Evolutionary conservation across 371 early-diverging fungal genomes (phyloP).

Genomic region (Rhizopus arrhizus): DNA sequence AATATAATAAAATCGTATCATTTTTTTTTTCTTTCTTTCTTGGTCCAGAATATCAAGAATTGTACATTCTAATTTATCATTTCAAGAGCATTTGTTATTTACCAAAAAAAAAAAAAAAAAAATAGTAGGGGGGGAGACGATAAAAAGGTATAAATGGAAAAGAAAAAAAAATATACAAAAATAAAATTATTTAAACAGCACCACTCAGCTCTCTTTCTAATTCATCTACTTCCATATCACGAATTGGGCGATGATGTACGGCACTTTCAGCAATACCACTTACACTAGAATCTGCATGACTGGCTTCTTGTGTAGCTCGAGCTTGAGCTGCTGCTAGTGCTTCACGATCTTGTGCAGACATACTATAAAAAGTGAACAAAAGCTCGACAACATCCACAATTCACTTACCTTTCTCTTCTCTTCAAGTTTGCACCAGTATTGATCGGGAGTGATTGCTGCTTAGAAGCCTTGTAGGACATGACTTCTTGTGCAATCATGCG

Average conservation of each 20-base stretch:
- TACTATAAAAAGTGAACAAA: slow-evolving; percentile 21
- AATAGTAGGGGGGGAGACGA: background rate
- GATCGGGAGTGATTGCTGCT: slow-evolving; percentile 30
- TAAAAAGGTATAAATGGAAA: background rate
- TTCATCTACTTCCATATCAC: slow-evolving; percentile 62
- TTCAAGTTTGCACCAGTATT: slow-evolving; percentile 40
- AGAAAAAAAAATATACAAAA: background rate
- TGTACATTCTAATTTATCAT: too few relatives aligned
- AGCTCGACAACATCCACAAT: background rate
- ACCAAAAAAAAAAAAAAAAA: slow-evolving; percentile 3
- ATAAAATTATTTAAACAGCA: slow-evolving; percentile 23
- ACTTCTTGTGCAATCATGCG: slow-evolving; percentile 92
- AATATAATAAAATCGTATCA: too few relatives aligned
- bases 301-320: slow-evolving; percentile 22
- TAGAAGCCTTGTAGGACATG: slow-evolving; percentile 61
- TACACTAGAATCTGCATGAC: slow-evolving; percentile 10
- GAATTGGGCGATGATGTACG: slow-evolving; percentile 27
- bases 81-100: too few relatives aligned
- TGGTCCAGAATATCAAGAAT: too few relatives aligned
- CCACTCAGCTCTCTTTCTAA: slow-evolving; percentile 66
- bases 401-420: slow-evolving; percentile 48
- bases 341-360: slow-evolving; percentile 55
- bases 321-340: slow-evolving; percentile 49
- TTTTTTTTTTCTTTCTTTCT: too few relatives aligned
- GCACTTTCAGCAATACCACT: slow-evolving; percentile 28